Evolutionary conservation across 139 green algal species (phyloP), one percentile per base, ranked within the genome.

Genomic region (Parachlorella kessleri): DNA sequence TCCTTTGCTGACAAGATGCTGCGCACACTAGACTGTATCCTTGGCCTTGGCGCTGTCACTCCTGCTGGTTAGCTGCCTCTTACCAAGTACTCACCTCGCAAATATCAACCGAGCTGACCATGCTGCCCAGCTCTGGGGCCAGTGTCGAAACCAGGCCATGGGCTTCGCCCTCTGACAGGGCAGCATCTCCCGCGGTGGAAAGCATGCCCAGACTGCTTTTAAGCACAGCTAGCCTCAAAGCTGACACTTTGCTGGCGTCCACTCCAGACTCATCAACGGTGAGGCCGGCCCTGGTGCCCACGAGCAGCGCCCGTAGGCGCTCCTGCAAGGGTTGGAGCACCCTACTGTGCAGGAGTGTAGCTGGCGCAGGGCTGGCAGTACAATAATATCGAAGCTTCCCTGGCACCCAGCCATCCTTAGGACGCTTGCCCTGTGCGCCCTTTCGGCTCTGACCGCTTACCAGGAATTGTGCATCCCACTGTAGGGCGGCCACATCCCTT

Each of bases 71-170:
- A n/a, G n/a, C n/a, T n/a, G n/a, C n/a, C n/a, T n/a, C n/a, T n/a
- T n/a, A n/a, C 30, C 23, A 33, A 33, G 64, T 42, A 73, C 75
- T 36, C 66, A 74, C 75, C 75, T 81, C 75, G 7, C 35, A 30
- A 0, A 81, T 23, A 21, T 74, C 66, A 7, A 42, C 24, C 1
- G 75, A 10, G 2, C 66, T 30, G 23, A 42, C 55, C 3, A 59
- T 40, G 35, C 26, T 28, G 28, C 18, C 37, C 26, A 81, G 48
- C 35, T 81, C 75, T 18, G 48, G 30, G 26, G 67, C 53, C 1
- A 81, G 48, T 26, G 55, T 35, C n/a, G 66, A 81, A 36, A 75
- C 66, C 26, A 81, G 48, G 2, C 39, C 32, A 24, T 33, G 28
- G 18, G 75, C 75, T 66, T 70, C 21, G 23, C n/a, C 36, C 66